Base-by-base conservation (phyloP, 108 stramenopile species). In the Seminavis robusta region DNA sequence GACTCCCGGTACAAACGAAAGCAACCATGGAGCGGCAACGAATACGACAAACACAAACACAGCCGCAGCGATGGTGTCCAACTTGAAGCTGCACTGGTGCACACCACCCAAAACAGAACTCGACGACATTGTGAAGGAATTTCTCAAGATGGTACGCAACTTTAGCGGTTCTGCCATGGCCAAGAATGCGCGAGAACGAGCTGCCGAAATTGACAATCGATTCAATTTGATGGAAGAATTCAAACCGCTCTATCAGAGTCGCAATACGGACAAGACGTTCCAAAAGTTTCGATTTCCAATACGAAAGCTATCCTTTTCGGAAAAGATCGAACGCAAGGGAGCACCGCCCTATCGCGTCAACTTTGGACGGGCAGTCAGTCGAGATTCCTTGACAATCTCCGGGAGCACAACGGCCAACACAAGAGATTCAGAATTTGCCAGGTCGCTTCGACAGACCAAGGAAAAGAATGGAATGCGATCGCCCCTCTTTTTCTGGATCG, bases 401-500 rank as follows among this genome's bases (percentile, higher is more conserved):
- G n/a, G n/a, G n/a, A n/a, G n/a, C n/a, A n/a, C n/a, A n/a, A n/a
- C n/a, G n/a, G n/a, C n/a, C n/a, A n/a, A n/a, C n/a, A n/a, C n/a
- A n/a, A n/a, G n/a, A n/a, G n/a, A n/a, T n/a, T n/a, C n/a, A n/a
- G n/a, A n/a, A n/a, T n/a, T n/a, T n/a, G n/a, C n/a, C n/a, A n/a
- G n/a, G n/a, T n/a, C n/a, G 49, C 23, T 28, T 26, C n/a, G 7
- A 37, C 37, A n/a, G 33, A 53, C 33, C 17, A 45, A 33, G 30
- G 21, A 2, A 61, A 6, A 15, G 19, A 48, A 3, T 49, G 38
- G 27, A 37, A 37, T 37, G 25, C 29, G 5, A 6, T 74, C 77
- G 24, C 59, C 73, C 4, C 44, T 79, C 28, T 79, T 79, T 52
- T 40, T 66, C 7, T 79, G 72, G 69, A 70, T 79, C 24, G 41